Conservation (phyloP, 441 rosid genomes). For the Jatropha multifida region DNA sequence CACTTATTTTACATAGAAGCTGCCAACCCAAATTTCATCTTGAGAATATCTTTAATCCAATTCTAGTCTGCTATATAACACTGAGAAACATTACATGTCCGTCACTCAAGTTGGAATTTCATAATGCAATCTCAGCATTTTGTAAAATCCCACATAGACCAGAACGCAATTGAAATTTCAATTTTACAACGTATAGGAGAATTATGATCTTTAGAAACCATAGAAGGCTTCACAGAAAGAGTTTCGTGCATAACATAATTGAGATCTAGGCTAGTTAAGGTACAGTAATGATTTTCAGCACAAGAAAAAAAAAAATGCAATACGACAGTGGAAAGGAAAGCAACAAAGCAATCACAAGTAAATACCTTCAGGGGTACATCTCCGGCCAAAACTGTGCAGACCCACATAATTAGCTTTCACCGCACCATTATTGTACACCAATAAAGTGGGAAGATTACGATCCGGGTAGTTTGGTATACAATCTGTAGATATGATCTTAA, state of each 20-base stretch:
- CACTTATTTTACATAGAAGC: not conserved
- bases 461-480: constrained; percentile 98
- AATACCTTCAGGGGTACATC: constrained; percentile 96
- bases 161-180: not conserved
- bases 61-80: not conserved
- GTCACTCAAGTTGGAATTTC: not conserved
- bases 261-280: constrained; percentile 1
- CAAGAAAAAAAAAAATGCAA: not conserved
- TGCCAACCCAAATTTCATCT: not conserved
- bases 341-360: constrained; percentile 10
- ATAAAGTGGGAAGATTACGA: constrained; percentile 82
- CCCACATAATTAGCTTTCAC: constrained; percentile 93
- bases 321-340: not conserved
- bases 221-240: not conserved
- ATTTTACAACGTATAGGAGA: not conserved
- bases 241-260: not conserved
- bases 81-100: not conserved
- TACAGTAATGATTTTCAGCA: not conserved
- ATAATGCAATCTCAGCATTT: not conserved
- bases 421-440: constrained; percentile 88
- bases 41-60: not conserved
- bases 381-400: constrained; percentile 74
- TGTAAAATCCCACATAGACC: not conserved
- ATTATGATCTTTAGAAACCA: not conserved
- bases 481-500: constrained; percentile 91